Percentiles rank a stretch among this genome's conserved stretches.
Evolutionary conservation across 1,284 basidiomycete species (phyloP).

Genomic region (Malassezia yamatoensis): DNA sequence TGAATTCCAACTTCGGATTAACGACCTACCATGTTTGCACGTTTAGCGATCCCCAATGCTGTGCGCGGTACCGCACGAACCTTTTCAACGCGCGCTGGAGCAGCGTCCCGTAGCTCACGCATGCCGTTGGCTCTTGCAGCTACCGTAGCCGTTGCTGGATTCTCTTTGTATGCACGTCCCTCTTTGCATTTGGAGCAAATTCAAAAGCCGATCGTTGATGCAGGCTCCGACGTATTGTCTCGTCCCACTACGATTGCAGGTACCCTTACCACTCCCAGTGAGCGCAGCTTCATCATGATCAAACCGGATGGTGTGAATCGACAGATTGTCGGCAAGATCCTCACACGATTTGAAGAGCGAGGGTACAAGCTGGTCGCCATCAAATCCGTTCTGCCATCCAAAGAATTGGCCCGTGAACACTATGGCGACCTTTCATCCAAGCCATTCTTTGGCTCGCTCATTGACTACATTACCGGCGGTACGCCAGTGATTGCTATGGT

Average conservation of each 20-base stretch:
- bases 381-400: slow-evolving; percentile 43
- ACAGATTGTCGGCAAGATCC: slow-evolving; percentile 44
- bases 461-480: slow-evolving; percentile 38
- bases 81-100: slow-evolving; percentile 25
- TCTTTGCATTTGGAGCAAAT: slow-evolving; percentile 39
- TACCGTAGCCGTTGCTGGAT: slow-evolving; percentile 24
- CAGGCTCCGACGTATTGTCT: neutral
- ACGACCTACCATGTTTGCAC: slow-evolving; percentile 11
- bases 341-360: slow-evolving; percentile 41
- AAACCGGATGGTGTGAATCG: slow-evolving; percentile 47
- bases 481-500: slow-evolving; percentile 44
- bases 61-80: slow-evolving; percentile 24
- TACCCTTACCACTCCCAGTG: slow-evolving; percentile 49
- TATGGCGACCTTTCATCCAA: slow-evolving; percentile 37
- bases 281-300: slow-evolving; percentile 50
- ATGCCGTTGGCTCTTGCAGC: slow-evolving; percentile 18
- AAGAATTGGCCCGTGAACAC: slow-evolving; percentile 37
- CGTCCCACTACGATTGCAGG: slow-evolving; percentile 51
- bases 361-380: slow-evolving; percentile 45
- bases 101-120: neutral
- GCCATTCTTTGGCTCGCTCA: slow-evolving; percentile 37
- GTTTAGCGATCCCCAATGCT: slow-evolving; percentile 5
- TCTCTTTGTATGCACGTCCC: slow-evolving; percentile 21
- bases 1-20: no score
- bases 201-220: neutral